These are phyloP conservation scores for Penicillium canescens DNA, from an alignment of 495 filamentous ascomycete genomes.

Conservation along the genomic window DNA sequence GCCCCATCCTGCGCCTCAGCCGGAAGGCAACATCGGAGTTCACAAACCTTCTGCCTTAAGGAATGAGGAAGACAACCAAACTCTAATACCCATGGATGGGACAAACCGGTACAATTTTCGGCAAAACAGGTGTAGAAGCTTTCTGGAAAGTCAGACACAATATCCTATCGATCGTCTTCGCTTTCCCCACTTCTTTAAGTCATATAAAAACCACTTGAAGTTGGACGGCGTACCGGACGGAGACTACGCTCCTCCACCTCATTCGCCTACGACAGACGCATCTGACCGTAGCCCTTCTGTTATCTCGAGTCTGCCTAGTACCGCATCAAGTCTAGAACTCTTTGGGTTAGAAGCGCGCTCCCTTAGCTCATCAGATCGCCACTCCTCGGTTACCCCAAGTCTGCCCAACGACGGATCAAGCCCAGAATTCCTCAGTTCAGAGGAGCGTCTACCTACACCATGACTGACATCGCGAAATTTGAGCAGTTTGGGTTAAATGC, in stretches of 20 bases:
- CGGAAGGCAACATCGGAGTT: no score
- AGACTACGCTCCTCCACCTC: background rate
- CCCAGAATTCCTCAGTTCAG: no score
- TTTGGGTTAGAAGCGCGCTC: conserved; percentile 6
- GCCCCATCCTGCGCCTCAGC: no score
- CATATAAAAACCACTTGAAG: no score
- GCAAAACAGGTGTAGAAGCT: conserved; percentile 2
- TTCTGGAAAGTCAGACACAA: conserved; percentile 1
- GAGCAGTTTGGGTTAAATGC: no score
- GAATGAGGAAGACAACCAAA: no score
- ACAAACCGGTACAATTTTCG: conserved; percentile 5
- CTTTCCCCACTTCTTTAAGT: conserved; percentile 9
- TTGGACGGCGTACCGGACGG: background rate
- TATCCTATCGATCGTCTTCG: conserved; percentile 2
- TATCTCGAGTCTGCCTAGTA: conserved; percentile 1
- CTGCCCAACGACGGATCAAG: background rate
- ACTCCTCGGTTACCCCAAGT: no score
- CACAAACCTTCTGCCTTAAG: no score
- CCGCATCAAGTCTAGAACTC: conserved; percentile 7
- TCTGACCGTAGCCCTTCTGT: conserved; percentile 1
- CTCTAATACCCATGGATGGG: background rate
- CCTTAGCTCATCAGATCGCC: background rate
- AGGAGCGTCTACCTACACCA: no score
- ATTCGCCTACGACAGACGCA: background rate
- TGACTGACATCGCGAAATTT: no score